Base-by-base conservation (phyloP, 2,329 filamentous ascomycete genomes). In the Fusarium aywerte region DNA sequence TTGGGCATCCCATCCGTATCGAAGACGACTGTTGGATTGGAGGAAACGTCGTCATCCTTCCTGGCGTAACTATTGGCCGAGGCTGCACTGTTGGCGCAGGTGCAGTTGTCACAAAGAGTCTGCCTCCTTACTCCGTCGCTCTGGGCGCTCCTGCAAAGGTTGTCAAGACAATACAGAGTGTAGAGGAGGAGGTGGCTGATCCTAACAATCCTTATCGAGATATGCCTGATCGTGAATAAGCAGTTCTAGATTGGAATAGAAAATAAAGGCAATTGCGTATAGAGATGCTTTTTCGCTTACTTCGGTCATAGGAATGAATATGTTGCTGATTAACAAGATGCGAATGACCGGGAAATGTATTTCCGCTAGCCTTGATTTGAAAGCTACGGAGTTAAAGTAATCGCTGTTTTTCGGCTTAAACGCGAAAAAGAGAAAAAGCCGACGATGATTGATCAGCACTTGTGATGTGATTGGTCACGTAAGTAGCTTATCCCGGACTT, bases 11-110 rank as follows among this genome's bases (percentile, higher is more conserved):
- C 4, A 80, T 87, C 35, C 74, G 67, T 4, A 85, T 87, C 33
- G 83, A 80, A 2, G 80, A 85, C 44, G 84, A 87, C 70, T 86
- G 84, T 71, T 87, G 84, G 84, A 83, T 87, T 54, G 84, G 84
- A 2, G 83, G 81, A 11, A 80, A 82, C 56, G 79, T 78, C 1
- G 80, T 77, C 6, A 83, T 87, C 58, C 76, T 86, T 68, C 82
- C 84, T 1, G 84, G 84, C 4, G 83, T 87, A 1, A 84, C 76
- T 0, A 85, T 87, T 57, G 84, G 84, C 2, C 80, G 81, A 52
- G 84, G 84, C 0, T 82, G 80, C 59, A 85, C 83, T 0, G 76
- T 87, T 42, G 85, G 81, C 4, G 82, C 84, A 0, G 80, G 83
- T 7, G 80, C 80, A 21, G 76, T 86, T 3, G 83, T 86, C 11